Evolutionary conservation across 1,139 yeast species (phyloP), one percentile per base, ranked within the genome.

Genomic region (Groenewaldozyma auringiensis): DNA sequence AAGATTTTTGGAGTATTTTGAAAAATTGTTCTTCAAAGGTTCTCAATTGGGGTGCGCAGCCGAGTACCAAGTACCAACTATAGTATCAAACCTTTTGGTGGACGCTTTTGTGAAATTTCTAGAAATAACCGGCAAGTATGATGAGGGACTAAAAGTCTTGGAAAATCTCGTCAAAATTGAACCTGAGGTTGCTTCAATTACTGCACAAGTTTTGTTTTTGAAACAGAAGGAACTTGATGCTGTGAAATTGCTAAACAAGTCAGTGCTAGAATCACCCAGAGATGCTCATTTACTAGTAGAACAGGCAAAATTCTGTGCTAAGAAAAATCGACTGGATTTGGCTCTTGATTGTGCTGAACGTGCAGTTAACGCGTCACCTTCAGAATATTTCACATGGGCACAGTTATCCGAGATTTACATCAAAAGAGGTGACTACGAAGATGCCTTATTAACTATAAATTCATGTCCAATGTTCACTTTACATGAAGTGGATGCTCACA

Each of bases 381-480:
- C 94, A 1, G 95, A 84, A 59, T 89, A 86, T 63, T 74, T 75
- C 50, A 72, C 94, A 3, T 92, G 97, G 98, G 78, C 83, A 16
- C 69, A 74, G 49, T 68, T 92, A 43, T 86, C 87, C 2, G 74
- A 76, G 57, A 80, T 82, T 11, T 85, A 89, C 60, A 82, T 89
- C 37, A 70, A 79, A 45, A 68, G 75, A 51, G 81, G 77, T 46
- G 87, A 87, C 61, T 83, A 76, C 56, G 81, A 79, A 50, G 79
- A 76, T 58, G 96, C 96, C 0, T 70, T 92, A 49, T 66, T 86
- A 44, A 80, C 96, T 0, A 72, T 92, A 54, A 92, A 92, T 61
- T 84, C 96, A 4, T 83, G 95, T 61, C 97, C 97, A 8, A 85
- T 92, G 95, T 83, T 83, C 59, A 75, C 83, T 1, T 75, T 79